Evolutionary conservation across 176 grass and related monocot genomes (phyloP).

Genomic region (Stipa capillata): DNA sequence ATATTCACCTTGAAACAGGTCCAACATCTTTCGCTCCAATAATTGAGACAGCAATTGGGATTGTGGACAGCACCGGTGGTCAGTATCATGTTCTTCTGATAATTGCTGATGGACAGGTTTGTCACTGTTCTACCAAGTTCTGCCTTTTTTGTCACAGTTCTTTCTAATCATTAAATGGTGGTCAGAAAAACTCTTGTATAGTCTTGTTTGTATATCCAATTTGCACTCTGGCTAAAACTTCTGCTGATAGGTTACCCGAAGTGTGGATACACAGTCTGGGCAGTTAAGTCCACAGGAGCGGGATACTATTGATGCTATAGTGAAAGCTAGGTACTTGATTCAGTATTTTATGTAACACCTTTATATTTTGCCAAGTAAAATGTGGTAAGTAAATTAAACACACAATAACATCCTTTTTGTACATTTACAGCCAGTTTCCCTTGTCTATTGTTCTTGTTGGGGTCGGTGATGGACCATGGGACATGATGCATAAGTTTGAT

Average conservation of each 20-base stretch:
- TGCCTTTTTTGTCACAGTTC: neutral
- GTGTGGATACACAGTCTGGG: constrained; percentile 82
- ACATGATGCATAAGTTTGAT: constrained; percentile 98
- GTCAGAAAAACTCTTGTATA: neutral
- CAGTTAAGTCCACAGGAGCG: constrained; percentile 88
- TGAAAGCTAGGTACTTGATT: constrained; percentile 82
- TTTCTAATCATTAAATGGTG: neutral
- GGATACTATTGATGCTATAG: constrained; percentile 86
- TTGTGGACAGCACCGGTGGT: constrained; percentile 81
- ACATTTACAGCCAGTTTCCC: constrained; percentile 56
- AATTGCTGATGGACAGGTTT: constrained; percentile 94
- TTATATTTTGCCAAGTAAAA: constrained; percentile 3
- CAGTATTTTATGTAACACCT: neutral
- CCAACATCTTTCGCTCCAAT: constrained; percentile 92
- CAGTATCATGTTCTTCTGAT: constrained; percentile 98
- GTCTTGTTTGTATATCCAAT: neutral
- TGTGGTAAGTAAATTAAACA: neutral
- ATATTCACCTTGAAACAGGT: constrained; percentile 57
- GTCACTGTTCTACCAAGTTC: neutral
- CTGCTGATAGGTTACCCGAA: constrained; percentile 69
- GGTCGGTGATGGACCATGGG: constrained; percentile 98
- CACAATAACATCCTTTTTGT: constrained; percentile 1
- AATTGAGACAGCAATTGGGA: constrained; percentile 80
- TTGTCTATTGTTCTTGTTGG: constrained; percentile 96
- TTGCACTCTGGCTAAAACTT: constrained; percentile 11